Base-by-base conservation (phyloP, 129 eudicot genomes). In the Sambucus nigra region DNA sequence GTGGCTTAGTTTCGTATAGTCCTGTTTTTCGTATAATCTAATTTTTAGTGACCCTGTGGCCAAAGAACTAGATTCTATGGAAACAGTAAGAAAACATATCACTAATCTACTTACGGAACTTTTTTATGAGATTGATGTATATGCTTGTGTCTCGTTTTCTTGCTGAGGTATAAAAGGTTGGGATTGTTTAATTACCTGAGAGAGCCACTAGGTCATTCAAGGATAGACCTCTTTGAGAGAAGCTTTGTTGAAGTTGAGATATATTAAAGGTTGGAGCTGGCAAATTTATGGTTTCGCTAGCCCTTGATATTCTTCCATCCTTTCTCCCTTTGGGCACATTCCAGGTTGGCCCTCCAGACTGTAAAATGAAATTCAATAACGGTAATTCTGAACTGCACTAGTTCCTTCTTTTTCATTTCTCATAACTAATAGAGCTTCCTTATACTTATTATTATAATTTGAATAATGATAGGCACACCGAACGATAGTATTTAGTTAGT, bases 261-360 rank as follows among this genome's bases (percentile, higher is more conserved):
- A 87, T 61, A 54, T 68, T 82, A 55, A 82, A 82, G 49, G 81
- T 65, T 13, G 96, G 96, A 65, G 72, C 66, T 38, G 96, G 87
- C 60, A 82, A 60, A 44, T 66, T 68, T 59, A 13, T 59, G 17
- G 83, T 79, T 63, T 87, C 96, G 53, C 76, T 79, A 54, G 93
- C 94, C 51, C 25, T 69, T 7, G 96, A 87, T 63, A 63, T 79
- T 59, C 88, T 79, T 63, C 96, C 94, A 63, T 87, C 96, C 57
- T 73, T 82, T 70, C 96, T 70, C 55, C 96, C 96, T 69, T 79
- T 79, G 18, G 85, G 88, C 53, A 82, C 94, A 31, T 68, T 67
- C 96, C 96, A 87, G 57, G 67, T 76, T 31, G 96, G 94, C 41
- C 88, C 96, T 57, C 96, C 86, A 26, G 85, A 63, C 94, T 87